Evolutionary conservation across 305 asterid genomes (phyloP), one percentile per base, ranked within the genome.

Genomic region (Striga hermonthica): DNA sequence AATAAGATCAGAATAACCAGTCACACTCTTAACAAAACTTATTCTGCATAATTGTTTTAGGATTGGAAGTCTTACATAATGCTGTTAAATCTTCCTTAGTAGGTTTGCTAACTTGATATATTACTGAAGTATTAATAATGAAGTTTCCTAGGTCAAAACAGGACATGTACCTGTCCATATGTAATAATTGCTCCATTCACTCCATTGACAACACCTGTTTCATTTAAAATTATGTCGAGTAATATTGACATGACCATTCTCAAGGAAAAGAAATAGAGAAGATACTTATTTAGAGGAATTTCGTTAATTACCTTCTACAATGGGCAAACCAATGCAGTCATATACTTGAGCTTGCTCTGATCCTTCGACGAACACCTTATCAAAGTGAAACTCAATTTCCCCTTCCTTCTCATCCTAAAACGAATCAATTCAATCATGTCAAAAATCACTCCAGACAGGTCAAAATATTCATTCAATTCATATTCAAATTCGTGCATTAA

Each of bases 331-430:
- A 11, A 90, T 76, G 79, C 81, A 84, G 39, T 88, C 84, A 62
- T 84, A 90, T 59, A 90, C 77, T 50, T 81, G 79, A 60, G 82
- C 82, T 77, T 88, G 97, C 68, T 80, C 84, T 13, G 96, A 83
- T 70, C 92, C 95, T 64, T 84, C 89, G 75, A 77, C 82, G 82
- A 90, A 90, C 64, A 88, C 95, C 73, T 78, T 80, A 67, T 90
- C 95, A 13, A 90, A 88, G 65, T 63, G 79, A 66, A 90, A 88
- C 62, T 83, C 86, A 9, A 70, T 66, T 70, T 90, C 95, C 70
- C 84, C 95, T 65, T 84, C 88, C 80, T 89, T 90, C 64, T 86
- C 95, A 69, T 86, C 95, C 97, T 89, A 67, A 43, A 65, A 74
- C 16, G 63, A 38, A 72, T 68, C 44, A 59, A 43, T 36, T 40